Evolutionary conservation across 306 rosid genomes (phyloP).

Genomic region (Cicer pinnatifidum): DNA sequence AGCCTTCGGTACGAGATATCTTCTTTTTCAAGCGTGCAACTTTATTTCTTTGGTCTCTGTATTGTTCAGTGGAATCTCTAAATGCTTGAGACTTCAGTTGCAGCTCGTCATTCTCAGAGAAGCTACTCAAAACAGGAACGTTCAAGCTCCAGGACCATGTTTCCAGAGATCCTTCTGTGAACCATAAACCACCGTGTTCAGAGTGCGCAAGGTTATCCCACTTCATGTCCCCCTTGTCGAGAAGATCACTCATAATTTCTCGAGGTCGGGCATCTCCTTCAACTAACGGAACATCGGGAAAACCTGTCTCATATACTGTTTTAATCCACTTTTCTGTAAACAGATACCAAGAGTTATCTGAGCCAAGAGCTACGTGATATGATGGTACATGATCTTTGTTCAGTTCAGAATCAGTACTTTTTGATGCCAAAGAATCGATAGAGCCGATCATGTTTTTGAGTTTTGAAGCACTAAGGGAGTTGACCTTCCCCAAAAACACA

Average conservation of each 20-base stretch:
- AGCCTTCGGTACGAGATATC: conserved; percentile 79
- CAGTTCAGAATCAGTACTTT: conserved; percentile 48
- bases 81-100: conserved; percentile 64
- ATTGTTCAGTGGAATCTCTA: conserved; percentile 57
- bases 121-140: conserved; percentile 91
- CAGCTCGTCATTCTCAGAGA: conserved; percentile 77
- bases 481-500: conserved; percentile 74
- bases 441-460: conserved; percentile 58
- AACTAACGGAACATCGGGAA: conserved; percentile 77
- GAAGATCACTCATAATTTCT: conserved; percentile 81
- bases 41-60: conserved; percentile 87
- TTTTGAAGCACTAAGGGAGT: conserved; percentile 63
- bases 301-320: conserved; percentile 77
- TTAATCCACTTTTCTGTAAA: conserved; percentile 90
- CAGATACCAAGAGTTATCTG: conserved; percentile 92
- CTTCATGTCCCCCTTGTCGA: conserved; percentile 81
- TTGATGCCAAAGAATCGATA: conserved; percentile 60
- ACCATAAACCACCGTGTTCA: conserved; percentile 77
- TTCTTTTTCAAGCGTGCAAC: conserved; percentile 87
- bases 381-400: conserved; percentile 58
- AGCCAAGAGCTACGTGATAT: conserved; percentile 90
- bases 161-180: conserved; percentile 87
- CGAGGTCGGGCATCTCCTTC: conserved; percentile 84
- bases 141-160: conserved; percentile 99
- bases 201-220: conserved; percentile 91